Evolutionary conservation across 352 stramenopile genomes (phyloP).

Genomic region (Hyaloperonospora arabidopsidis): DNA sequence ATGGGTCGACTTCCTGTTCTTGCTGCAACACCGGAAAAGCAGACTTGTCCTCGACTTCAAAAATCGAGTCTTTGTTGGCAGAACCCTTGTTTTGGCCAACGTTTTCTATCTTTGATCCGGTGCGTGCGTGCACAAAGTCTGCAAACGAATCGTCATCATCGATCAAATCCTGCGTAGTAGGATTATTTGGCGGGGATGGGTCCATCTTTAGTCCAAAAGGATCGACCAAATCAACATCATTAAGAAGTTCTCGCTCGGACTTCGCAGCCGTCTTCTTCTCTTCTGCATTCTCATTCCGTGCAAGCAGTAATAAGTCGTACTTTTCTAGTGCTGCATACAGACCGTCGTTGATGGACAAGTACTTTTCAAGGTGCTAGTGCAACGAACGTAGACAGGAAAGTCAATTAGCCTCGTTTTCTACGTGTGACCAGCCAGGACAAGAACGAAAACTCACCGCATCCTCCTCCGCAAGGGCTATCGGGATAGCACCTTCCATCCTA

Average conservation of each 20-base stretch:
- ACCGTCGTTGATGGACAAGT: conserved; percentile 63
- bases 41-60: conserved; percentile 10
- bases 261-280: conserved; percentile 6
- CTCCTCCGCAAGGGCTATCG: conserved; percentile 44
- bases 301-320: conserved; percentile 38
- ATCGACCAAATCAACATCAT: conserved; percentile 26
- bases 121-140: conserved; percentile 48
- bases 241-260: background rate
- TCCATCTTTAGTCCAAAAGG: conserved; percentile 20
- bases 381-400: conserved; percentile 1
- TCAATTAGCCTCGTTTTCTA: background rate
- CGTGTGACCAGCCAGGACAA: background rate
- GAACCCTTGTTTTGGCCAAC: background rate
- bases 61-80: background rate
- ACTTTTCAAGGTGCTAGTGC: conserved; percentile 49
- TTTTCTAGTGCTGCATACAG: conserved; percentile 49
- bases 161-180: conserved; percentile 30
- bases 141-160: conserved; percentile 48
- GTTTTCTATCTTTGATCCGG: conserved; percentile 21
- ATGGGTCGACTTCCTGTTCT: conserved; percentile 49
- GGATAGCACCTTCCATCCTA: conserved; percentile 56
- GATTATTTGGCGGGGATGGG: conserved; percentile 14
- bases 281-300: conserved; percentile 22
- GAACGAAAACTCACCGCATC: conserved; percentile 30
- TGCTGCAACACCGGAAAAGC: conserved; percentile 14